Evolutionary conservation across 2,329 filamentous ascomycete genomes (phyloP).

Genomic region (Thermoascus crustaceus): DNA sequence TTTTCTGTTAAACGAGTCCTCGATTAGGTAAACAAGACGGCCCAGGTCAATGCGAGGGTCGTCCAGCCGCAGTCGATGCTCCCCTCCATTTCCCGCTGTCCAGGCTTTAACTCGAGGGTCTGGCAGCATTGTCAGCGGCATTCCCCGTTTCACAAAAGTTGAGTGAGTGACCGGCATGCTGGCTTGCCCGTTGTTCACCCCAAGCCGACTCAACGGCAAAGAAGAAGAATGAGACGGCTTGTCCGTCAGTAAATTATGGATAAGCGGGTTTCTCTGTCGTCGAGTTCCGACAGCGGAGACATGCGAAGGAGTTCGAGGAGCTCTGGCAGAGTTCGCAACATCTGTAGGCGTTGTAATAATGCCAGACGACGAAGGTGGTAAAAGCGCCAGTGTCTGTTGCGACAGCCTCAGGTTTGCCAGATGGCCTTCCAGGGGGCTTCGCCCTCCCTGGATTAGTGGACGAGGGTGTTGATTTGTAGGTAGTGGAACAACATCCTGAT

Average conservation of each 20-base stretch:
- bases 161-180: constrained; percentile 46
- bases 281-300: constrained; percentile 46
- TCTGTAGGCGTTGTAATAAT: constrained; percentile 81
- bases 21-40: constrained; percentile 76
- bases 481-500: constrained; percentile 19
- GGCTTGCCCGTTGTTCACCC: constrained; percentile 26
- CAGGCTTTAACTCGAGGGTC: constrained; percentile 59
- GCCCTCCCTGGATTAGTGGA: constrained; percentile 8
- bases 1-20: constrained; percentile 83
- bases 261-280: constrained; percentile 70
- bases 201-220: constrained; percentile 62
- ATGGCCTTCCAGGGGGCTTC: constrained; percentile 38
- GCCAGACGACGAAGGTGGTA: constrained; percentile 78
- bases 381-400: constrained; percentile 59
- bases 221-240: constrained; percentile 90
- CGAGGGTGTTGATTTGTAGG: constrained; percentile 11
- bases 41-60: constrained; percentile 76
- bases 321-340: constrained; percentile 55
- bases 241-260: constrained; percentile 93
- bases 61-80: constrained; percentile 59
- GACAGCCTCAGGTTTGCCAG: constrained; percentile 67
- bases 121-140: constrained; percentile 78
- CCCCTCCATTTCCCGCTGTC: constrained; percentile 55
- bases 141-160: constrained; percentile 83
- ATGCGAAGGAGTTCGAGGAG: constrained; percentile 21